Conservation (phyloP, 768 basidiomycete species). For the Austroboletus festivus region DNA sequence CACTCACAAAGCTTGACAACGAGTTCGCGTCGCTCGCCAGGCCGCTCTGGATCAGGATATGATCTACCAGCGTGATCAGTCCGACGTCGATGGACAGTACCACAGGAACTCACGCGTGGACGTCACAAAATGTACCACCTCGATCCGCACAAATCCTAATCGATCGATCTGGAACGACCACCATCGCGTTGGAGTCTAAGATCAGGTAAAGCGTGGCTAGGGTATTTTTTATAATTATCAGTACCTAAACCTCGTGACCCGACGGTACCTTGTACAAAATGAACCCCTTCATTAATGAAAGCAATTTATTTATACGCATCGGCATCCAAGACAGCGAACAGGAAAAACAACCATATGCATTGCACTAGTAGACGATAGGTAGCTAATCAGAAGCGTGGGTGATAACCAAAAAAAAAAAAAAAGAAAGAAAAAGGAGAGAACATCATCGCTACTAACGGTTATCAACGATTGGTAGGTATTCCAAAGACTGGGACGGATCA, state of each 20-base stretch:
- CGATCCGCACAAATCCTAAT: constrained; percentile 85
- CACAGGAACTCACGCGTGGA: constrained; percentile 75
- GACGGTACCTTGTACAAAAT: no score
- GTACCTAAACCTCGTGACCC: no score
- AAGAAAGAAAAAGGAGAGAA: not conserved
- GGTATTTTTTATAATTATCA: no score
- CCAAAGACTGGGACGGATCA: constrained; percentile 19
- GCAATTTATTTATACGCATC: no score
- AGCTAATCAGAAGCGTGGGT: not conserved
- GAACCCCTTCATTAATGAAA: no score
- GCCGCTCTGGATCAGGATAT: constrained; percentile 67
- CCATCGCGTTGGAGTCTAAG: not conserved
- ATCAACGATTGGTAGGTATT: constrained; percentile 25
- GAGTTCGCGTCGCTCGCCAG: constrained; percentile 62
- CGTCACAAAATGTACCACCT: constrained; percentile 92
- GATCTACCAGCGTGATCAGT: constrained; percentile 42
- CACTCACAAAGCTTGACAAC: constrained; percentile 88
- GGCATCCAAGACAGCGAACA: constrained; percentile 17
- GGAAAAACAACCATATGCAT: constrained; percentile 13
- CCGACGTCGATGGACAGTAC: no score
- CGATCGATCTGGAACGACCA: constrained; percentile 62
- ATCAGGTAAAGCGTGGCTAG: no score
- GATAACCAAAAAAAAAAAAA: constrained; percentile 6
- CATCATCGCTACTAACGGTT: constrained; percentile 24
- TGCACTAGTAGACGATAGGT: constrained; percentile 13